Evolutionary conservation across 495 filamentous ascomycete genomes (phyloP), one percentile per base, ranked within the genome.

Genomic region (Podospora fimiseda): DNA sequence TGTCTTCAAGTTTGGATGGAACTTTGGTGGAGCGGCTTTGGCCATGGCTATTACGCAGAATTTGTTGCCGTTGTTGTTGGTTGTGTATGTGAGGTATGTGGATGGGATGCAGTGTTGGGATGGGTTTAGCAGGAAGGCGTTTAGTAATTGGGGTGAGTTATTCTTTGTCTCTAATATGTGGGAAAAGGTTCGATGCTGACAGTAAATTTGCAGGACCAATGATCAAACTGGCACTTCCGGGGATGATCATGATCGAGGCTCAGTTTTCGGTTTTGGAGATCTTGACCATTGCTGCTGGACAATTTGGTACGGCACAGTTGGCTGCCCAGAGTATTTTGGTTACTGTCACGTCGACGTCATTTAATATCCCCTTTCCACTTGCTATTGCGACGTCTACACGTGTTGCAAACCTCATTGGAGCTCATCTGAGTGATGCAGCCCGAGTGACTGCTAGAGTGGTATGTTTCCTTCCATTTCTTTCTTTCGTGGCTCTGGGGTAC

Each of bases 101-200:
- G 72, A 78, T 19, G 91, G 91, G 1, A 84, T 75, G 39, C 79
- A 90, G 52, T 90, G 91, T 70, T 96, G 91, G 91, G 85, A 86
- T 55, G 91, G 91, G 1, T 82, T 95, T 53, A 84, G 82, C 1
- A 70, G 63, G 46, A 71, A 75, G 20, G 88, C 87, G 6, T 77
- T 93, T 43, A 71, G 73, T 16, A 95, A 94, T 66, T 96, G 90
- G 90, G 78, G 80, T 66, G 49, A 41, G 69, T 59, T 20, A 43
- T 3, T 47, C 4, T 47, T 23, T 47, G n/a, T n/a, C n/a, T n/a
- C n/a, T n/a, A n/a, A n/a, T n/a, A n/a, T n/a, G n/a, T n/a, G n/a
- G n/a, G n/a, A n/a, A n/a, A n/a, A n/a, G n/a, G n/a, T n/a, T n/a
- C n/a, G n/a, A n/a, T n/a, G n/a, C n/a, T n/a, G n/a, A n/a, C n/a